A percentile compares a stretch with the other conserved stretches of the same genome.
Conservation (phyloP, 2,329 filamentous ascomycete genomes). For the Epichloe sibirici region DNA sequence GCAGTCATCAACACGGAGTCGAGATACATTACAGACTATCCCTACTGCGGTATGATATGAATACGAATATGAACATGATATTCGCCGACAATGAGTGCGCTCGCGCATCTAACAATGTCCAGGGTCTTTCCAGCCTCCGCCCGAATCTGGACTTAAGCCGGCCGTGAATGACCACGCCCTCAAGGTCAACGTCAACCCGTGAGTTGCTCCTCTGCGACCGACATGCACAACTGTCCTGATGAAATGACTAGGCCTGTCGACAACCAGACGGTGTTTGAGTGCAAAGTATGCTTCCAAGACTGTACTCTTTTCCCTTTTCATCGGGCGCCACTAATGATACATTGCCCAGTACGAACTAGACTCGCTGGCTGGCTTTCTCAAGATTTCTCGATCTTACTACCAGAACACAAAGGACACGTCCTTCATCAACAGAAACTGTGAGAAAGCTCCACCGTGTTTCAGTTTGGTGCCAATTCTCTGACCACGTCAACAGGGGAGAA, state of each 20-base stretch:
- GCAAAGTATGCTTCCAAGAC: constrained; percentile 11
- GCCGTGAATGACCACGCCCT: constrained; percentile 13
- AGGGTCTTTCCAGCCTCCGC: constrained; percentile 80
- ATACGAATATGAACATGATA: not conserved
- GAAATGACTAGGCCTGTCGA: constrained; percentile 11
- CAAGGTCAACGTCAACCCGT: constrained; percentile 14
- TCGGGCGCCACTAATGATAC: not conserved
- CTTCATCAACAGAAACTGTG: constrained; percentile 40
- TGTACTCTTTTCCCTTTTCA: not conserved
- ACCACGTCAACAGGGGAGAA: constrained; percentile 55
- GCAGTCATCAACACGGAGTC: constrained; percentile 62
- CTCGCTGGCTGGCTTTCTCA: constrained; percentile 76
- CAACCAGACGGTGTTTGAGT: constrained; percentile 16
- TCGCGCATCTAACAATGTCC: not conserved
- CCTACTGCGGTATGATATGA: constrained; percentile 49
- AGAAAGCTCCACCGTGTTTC: not conserved
- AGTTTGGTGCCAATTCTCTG: constrained; percentile 7
- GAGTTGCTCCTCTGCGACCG: not conserved
- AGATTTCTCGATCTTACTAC: constrained; percentile 67
- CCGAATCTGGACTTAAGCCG: constrained; percentile 45
- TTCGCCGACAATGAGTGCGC: no score
- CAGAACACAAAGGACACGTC: constrained; percentile 54
- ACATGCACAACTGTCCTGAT: not conserved
- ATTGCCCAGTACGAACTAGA: constrained; percentile 65
- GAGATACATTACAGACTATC: constrained; percentile 53